Evolutionary conservation across 768 basidiomycete genomes (phyloP).

Genomic region (Russula vinacea): DNA sequence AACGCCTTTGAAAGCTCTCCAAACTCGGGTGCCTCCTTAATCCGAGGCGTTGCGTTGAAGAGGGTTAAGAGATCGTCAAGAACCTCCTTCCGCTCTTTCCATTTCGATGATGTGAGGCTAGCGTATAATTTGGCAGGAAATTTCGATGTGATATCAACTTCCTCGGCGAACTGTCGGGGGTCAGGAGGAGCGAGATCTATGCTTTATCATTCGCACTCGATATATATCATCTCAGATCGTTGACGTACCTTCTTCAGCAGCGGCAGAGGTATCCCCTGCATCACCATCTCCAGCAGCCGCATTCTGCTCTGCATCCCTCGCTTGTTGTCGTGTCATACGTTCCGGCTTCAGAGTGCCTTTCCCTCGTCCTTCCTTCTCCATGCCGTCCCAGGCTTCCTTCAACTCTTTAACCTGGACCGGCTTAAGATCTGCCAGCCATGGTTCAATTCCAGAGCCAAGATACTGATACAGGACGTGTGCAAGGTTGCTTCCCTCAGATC

Average conservation of each 20-base stretch:
- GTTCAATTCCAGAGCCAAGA: slow-evolving; percentile 74
- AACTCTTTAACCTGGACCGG: slow-evolving; percentile 96
- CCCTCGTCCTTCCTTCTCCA: slow-evolving; percentile 84
- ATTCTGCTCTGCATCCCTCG: slow-evolving; percentile 61
- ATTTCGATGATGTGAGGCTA: slow-evolving; percentile 83
- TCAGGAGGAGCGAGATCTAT: slow-evolving; percentile 60
- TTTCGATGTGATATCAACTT: slow-evolving; percentile 71
- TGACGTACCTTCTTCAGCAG: slow-evolving; percentile 46
- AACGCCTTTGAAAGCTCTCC: slow-evolving; percentile 73
- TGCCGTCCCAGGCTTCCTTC: slow-evolving; percentile 79
- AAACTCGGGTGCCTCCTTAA: slow-evolving; percentile 77
- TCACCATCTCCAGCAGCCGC: slow-evolving; percentile 41
- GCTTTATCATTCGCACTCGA: slow-evolving; percentile 17
- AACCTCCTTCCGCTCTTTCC: slow-evolving; percentile 95
- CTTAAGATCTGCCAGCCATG: slow-evolving; percentile 86
- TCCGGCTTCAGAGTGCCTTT: slow-evolving; percentile 78
- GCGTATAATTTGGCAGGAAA: slow-evolving; percentile 74
- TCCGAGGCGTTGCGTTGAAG: slow-evolving; percentile 65
- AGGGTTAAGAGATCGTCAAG: slow-evolving; percentile 77
- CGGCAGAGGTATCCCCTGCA: slow-evolving; percentile 37
- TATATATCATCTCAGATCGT: slow-evolving; percentile 13
- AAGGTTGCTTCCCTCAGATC: slow-evolving; percentile 83
- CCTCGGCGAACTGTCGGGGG: slow-evolving; percentile 75
- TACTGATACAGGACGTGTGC: slow-evolving; percentile 78
- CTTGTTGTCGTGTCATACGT: slow-evolving; percentile 70